Evolutionary conservation across 1,139 yeast species (phyloP), one percentile per base, ranked within the genome.

Genomic region (Debaryomyces udenii): DNA sequence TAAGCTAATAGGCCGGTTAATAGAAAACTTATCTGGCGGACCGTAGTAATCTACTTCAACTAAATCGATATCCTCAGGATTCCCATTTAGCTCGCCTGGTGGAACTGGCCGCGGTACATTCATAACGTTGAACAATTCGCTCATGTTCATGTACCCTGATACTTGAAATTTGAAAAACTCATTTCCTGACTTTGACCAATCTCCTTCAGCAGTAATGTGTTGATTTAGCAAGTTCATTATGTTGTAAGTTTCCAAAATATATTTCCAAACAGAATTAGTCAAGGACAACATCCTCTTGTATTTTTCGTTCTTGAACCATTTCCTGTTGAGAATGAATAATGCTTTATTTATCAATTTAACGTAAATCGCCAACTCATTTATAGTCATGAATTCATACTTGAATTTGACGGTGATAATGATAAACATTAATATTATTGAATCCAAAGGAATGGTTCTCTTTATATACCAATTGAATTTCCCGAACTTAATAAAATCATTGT

Each of bases 391-490:
- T 44, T 70, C 72, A 45, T 67, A 72, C 50, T 77, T 78, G 52
- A 78, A 66, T 52, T 80, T 81, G 6, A 79, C 74, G 1, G 78
- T 69, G 37, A 80, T 66, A 20, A 80, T 74, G 16, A 78, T 74
- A 51, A 78, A 66, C 49, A 80, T 62, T 41, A 80, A 58, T 17
- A 80, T 75, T 9, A 80, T 70, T n/a, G 82, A 78, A 55, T 80
- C 84, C 40, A 80, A 65, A 3, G 86, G 86, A 38, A 80, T 72
- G 4, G 80, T 76, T 39, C 82, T 64, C 51, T 80, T 75, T 38
- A 80, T 70, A 47, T 78, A 80, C 85, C 85, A 80, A 51, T 80
- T 80, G 56, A 66, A 80, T 44, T 67, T 70, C 0, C 80, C 79
- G 49, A 74, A 66, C 43, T 72, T 72, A 47, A 72, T 67, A 43